Base-by-base conservation (phyloP, 1,284 basidiomycete genomes). In the Trichosporon asahii region DNA sequence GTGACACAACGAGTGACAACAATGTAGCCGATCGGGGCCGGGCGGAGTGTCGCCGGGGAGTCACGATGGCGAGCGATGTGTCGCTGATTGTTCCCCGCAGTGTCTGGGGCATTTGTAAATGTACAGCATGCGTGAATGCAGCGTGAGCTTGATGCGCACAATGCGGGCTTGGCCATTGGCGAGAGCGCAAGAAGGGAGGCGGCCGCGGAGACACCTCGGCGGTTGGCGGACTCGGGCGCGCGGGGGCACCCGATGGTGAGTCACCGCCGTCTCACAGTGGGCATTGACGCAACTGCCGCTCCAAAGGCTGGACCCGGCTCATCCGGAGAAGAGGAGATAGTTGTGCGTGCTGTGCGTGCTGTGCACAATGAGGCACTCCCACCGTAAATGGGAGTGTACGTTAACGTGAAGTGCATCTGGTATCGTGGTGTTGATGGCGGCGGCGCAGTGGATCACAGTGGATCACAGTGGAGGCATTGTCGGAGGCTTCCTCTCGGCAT, bases 171-270 rank as follows among this genome's bases (percentile, higher is more conserved):
- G 57, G 57, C 29, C 7, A 61, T 33, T 61, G 57, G 57, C 7
- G 9, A 18, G 14, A 2, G 3, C 25, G 53, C 2, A 3, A 21
- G 2, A 15, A 31, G 55, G 15, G 9, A 33, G 25, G 25, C 18
- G 57, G 27, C 27, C 15, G 27, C 27, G 18, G 57, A 31, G 25
- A 18, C 14, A 15, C 5, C 27, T 61, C 57, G 57, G 57, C 57
- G 57, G 29, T 61, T 61, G 57, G 57, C 57, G 57, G 57, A 61
- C 27, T 4, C 15, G 57, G 57, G 27, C 18, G 57, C 29, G 57
- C 57, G 57, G 23, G 57, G 27, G 29, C 15, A 61, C 57, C 57
- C 57, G 57, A 61, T 61, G 57, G 57, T 61, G 57, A 61, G 57
- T 61, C 57, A 61, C 57, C 57, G 18, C 53, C 35, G 35, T 37